Evolutionary conservation across 768 basidiomycete species (phyloP).

Genomic region (Chalciporus sphaerocephalus): DNA sequence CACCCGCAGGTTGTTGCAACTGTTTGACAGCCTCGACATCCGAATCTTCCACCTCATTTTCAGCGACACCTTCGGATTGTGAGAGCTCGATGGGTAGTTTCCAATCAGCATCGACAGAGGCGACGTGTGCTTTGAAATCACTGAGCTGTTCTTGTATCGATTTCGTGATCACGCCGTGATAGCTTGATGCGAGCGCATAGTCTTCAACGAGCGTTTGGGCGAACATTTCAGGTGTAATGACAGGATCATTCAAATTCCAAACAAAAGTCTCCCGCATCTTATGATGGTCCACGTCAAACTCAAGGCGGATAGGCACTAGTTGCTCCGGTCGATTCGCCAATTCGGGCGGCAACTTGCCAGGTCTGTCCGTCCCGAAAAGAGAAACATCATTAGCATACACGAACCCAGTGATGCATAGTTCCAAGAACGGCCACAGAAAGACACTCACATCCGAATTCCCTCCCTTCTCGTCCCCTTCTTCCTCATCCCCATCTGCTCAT

Average conservation of each 20-base stretch:
- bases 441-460: conserved; percentile 73
- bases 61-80: conserved; percentile 18
- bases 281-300: conserved; percentile 92
- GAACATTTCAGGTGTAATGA: conserved; percentile 86
- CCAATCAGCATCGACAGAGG: conserved; percentile 47
- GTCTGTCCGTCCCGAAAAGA: conserved; percentile 36
- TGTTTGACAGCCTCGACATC: conserved; percentile 19
- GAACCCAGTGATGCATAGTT: too few relatives aligned
- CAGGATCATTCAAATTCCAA: conserved; percentile 91
- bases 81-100: conserved; percentile 22
- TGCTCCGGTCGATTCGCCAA: conserved; percentile 66
- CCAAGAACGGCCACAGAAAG: not conserved
- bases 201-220: conserved; percentile 91
- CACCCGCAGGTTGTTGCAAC: conserved; percentile 7
- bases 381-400: not conserved
- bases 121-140: conserved; percentile 69
- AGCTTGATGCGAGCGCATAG: conserved; percentile 66
- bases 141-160: conserved; percentile 85
- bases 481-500: conserved; percentile 32
- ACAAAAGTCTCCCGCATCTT: conserved; percentile 95
- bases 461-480: conserved; percentile 58
- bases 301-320: conserved; percentile 92
- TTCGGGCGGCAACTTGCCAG: conserved; percentile 52
- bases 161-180: conserved; percentile 66
- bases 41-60: conserved; percentile 31